Evolutionary conservation across 1,284 basidiomycete genomes (phyloP).

Genomic region (Tilletia indica): DNA sequence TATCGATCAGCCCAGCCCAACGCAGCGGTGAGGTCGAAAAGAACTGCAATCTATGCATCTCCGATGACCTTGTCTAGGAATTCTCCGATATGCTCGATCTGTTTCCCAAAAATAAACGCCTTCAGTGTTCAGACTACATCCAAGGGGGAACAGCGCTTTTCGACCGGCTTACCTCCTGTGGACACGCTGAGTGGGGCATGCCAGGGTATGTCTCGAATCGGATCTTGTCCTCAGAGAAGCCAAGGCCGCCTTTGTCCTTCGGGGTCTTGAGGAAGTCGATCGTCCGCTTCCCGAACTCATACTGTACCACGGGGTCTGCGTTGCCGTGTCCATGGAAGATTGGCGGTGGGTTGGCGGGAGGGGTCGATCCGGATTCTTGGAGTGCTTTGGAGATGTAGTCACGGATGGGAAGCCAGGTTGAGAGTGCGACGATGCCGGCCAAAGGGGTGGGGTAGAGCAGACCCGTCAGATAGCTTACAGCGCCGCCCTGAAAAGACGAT

Average conservation of each 20-base stretch:
- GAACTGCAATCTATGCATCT: neutral
- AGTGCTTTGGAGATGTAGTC: constrained; percentile 31
- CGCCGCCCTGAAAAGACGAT: constrained; percentile 44
- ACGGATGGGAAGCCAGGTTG: constrained; percentile 52
- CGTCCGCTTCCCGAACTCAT: constrained; percentile 40
- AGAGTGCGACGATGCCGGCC: constrained; percentile 48
- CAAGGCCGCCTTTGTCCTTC: constrained; percentile 27
- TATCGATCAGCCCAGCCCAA: too few species aligned
- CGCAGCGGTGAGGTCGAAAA: too few species aligned
- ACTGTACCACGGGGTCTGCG: constrained; percentile 48
- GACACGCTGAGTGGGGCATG: constrained; percentile 53
- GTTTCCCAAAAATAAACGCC: neutral
- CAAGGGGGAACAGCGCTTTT: constrained; percentile 10
- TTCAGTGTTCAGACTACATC: constrained; percentile 23
- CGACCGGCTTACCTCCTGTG: constrained; percentile 34
- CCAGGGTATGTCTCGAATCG: constrained; percentile 42
- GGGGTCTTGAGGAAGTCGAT: constrained; percentile 32
- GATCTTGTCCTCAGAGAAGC: constrained; percentile 31
- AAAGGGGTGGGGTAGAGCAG: constrained; percentile 31
- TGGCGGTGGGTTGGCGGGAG: constrained; percentile 26
- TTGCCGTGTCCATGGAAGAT: constrained; percentile 52
- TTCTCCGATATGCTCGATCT: constrained; percentile 42
- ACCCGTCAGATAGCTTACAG: constrained; percentile 45
- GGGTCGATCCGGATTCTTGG: neutral
- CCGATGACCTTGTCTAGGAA: constrained; percentile 41